These are phyloP conservation scores for Hysterangium stoloniferum DNA, from an alignment of 768 basidiomycete species.

Conservation along the genomic window DNA sequence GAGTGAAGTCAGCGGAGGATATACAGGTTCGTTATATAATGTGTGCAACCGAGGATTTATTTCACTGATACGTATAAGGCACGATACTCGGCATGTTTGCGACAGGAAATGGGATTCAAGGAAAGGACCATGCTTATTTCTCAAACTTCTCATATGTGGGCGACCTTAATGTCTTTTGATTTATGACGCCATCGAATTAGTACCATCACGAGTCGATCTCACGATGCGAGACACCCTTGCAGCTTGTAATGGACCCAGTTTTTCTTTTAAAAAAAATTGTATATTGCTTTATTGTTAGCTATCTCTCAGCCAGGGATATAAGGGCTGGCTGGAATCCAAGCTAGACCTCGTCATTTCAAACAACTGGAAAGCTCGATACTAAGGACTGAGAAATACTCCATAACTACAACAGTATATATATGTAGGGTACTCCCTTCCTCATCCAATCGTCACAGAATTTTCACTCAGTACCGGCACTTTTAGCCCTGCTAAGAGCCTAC, in stretches of 20 bases:
- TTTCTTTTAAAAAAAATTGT: background rate
- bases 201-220: background rate
- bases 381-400: no score
- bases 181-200: background rate
- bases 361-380: no score
- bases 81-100: conserved; percentile 18
- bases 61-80: background rate
- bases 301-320: no score
- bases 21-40: background rate
- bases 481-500: no score
- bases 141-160: conserved; percentile 2
- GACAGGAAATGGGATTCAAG: conserved; percentile 13
- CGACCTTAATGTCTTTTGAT: background rate
- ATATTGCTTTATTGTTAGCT: no score
- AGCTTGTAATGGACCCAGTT: background rate
- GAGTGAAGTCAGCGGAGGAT: conserved; percentile 17
- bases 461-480: no score
- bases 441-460: no score
- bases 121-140: conserved; percentile 9
- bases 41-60: background rate
- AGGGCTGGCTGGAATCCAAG: no score
- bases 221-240: background rate
- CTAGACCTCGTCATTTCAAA: no score
- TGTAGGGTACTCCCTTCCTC: no score
- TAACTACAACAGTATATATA: no score